These are phyloP conservation scores for Melanopsichium pennsylvanicum DNA, from an alignment of 1,284 basidiomycete genomes.

Conservation along the genomic window DNA sequence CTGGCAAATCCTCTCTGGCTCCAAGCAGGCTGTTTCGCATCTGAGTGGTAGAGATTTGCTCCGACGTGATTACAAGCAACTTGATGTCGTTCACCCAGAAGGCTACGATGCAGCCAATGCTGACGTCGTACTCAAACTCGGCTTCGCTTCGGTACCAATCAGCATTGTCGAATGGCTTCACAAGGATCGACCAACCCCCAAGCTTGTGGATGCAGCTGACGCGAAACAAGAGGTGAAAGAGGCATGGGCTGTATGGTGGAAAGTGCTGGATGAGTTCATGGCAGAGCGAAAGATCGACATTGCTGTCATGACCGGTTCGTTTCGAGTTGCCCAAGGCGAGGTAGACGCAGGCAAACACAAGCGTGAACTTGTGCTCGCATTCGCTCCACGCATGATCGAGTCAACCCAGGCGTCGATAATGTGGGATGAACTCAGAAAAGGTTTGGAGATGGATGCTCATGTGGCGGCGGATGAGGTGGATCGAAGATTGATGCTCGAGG, in stretches of 20 bases:
- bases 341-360: constrained; percentile 49
- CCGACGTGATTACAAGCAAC: constrained; percentile 85
- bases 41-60: constrained; percentile 80
- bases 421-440: constrained; percentile 24
- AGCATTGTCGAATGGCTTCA: constrained; percentile 52
- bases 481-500: constrained; percentile 30
- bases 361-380: constrained; percentile 52
- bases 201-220: constrained; percentile 11
- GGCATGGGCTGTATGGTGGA: constrained; percentile 57
- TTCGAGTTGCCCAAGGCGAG: constrained; percentile 36
- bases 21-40: constrained; percentile 77
- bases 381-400: constrained; percentile 17
- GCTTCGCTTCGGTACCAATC: constrained; percentile 51
- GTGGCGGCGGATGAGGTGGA: too few relatives aligned
- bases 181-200: constrained; percentile 22
- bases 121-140: constrained; percentile 29
- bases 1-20: constrained; percentile 70
- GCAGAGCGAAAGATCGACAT: constrained; percentile 44
- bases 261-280: constrained; percentile 44
- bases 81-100: constrained; percentile 11
- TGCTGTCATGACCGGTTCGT: constrained; percentile 53
- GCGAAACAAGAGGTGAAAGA: constrained; percentile 28
- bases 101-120: not conserved
- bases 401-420: constrained; percentile 12
- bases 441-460: constrained; percentile 17